These are phyloP conservation scores for Tillandsia fasciculata DNA, from an alignment of 176 grass and related monocot genomes.

Conservation along the genomic window DNA sequence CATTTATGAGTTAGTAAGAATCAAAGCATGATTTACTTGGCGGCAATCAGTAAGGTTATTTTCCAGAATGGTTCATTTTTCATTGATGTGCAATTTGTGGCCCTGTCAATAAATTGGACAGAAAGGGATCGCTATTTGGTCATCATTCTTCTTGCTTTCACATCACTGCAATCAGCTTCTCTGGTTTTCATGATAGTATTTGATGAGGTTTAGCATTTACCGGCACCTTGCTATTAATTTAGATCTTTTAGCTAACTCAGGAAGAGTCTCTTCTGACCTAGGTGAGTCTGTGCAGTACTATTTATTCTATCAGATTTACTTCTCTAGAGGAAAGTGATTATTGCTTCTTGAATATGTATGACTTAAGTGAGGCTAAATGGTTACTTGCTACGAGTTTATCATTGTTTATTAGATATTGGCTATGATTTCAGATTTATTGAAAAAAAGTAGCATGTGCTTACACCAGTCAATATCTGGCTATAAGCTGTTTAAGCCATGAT, in stretches of 20 bases:
- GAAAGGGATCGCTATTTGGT: background rate
- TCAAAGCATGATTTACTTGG: background rate
- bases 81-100: conserved; percentile 1
- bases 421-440: background rate
- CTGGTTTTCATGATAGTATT: background rate
- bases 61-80: background rate
- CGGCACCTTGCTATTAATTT: background rate
- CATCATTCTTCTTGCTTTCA: background rate
- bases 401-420: background rate
- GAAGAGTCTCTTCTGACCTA: background rate
- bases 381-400: background rate
- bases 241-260: background rate
- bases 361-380: background rate
- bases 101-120: background rate
- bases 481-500: background rate
- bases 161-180: background rate
- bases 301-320: background rate
- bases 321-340: background rate
- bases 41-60: no score
- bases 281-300: background rate
- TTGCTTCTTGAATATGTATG: background rate
- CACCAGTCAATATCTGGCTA: background rate
- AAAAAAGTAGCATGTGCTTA: background rate
- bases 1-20: background rate
- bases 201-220: conserved; percentile 1